Conservation (phyloP, 75 land plant genomes). For the Cryptomeria japonica region DNA sequence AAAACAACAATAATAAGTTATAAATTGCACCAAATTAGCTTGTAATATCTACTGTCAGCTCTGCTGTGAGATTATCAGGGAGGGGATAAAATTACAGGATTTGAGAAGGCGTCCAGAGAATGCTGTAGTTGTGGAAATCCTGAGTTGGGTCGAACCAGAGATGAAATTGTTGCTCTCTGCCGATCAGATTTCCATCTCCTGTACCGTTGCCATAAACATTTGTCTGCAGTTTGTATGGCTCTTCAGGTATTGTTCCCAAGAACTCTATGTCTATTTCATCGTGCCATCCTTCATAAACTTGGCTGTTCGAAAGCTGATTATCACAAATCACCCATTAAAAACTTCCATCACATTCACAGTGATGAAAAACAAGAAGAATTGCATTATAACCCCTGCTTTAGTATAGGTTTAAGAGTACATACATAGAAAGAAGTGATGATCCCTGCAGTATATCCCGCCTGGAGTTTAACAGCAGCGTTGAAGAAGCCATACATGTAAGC, state of each 20-base stretch:
- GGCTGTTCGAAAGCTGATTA: neutral
- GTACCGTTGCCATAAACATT: no score
- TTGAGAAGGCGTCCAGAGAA: conserved; percentile 40
- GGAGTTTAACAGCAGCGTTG: conserved; percentile 29
- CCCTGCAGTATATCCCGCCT: conserved; percentile 24
- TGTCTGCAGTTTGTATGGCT: no score
- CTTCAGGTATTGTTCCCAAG: no score
- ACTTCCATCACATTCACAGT: neutral
- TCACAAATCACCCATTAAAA: neutral
- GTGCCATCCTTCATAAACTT: conserved; percentile 8
- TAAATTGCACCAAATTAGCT: neutral
- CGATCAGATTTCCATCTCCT: no score
- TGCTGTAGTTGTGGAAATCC: no score
- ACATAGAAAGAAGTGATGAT: conserved; percentile 14
- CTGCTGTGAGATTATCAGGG: neutral
- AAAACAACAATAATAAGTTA: neutral
- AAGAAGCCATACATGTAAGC: conserved; percentile 11
- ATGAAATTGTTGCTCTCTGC: no score
- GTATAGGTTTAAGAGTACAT: neutral
- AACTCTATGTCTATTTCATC: conserved; percentile 10
- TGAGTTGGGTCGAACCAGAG: no score
- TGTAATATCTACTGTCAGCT: neutral
- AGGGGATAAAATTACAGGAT: conserved; percentile 17
- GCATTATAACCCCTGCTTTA: no score
- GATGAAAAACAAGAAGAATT: no score